Evolutionary conservation across 2,329 filamentous ascomycete species (phyloP), one percentile per base, ranked within the genome.

Genomic region (Dendryphion nanum): DNA sequence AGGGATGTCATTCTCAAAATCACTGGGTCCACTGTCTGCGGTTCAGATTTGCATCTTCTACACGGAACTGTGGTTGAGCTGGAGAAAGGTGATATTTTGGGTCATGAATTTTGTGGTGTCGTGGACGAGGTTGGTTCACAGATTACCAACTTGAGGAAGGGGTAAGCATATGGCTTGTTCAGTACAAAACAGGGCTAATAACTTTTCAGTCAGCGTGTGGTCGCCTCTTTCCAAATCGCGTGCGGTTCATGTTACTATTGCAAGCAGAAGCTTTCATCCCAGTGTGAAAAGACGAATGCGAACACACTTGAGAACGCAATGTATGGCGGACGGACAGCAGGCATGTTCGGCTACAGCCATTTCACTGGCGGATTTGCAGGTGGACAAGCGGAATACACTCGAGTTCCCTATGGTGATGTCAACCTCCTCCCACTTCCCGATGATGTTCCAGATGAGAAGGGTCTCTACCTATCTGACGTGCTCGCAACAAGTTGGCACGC

Each of bases 341-440:
- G 79, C 57, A 72, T 74, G 66, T 77, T 78, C 42, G 75, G 75
- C 2, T 78, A 78, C 61, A 70, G 65, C 10, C 75, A 89, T 57
- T 87, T 95, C 58, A 89, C 86, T 0, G 89, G 88, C 5, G 89
- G 89, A 0, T 95, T 91, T 58, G 87, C 88, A 1, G 88, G 89
- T 33, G 89, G 89, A 0, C 89, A 95, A 65, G 85, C 88, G 4
- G 89, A 95, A 67, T 95, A 89, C 55, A 83, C 90, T 0, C 79
- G 89, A 6, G 87, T 94, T 6, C 88, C 89, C 0, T 78, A 82
- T 19, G 89, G 81, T 18, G 85, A 93, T 51, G 82, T 88, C 42
- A 95, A 95, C 57, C 72, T 95, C 16, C 74, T 95, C 10, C 81
- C 83, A 53, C 79, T 95, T 5, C 89, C 89, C 2, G 82, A 86